phyloP scores from a whole-genome alignment of 2,329 filamentous ascomycete species.

The Exophiala xenobiotica region DNA sequence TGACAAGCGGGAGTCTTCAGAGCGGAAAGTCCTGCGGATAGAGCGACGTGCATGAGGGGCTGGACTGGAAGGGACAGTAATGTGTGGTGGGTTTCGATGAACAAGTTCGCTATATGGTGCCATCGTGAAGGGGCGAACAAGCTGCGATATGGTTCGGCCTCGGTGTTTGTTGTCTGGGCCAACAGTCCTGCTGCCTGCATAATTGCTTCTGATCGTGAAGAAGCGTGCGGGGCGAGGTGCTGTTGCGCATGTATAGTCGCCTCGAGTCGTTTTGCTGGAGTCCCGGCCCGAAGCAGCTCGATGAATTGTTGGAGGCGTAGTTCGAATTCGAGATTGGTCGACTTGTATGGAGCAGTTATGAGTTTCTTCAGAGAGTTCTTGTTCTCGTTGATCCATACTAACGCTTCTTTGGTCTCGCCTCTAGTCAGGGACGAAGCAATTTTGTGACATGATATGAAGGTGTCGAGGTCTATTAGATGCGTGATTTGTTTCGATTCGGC shows the following conservation, averaged over 20 bases:
- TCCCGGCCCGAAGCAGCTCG: constrained; percentile 73
- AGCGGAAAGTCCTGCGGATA: constrained; percentile 86
- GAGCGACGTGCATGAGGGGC: constrained; percentile 84
- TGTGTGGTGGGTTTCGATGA: constrained; percentile 80
- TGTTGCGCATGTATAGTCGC: constrained; percentile 81
- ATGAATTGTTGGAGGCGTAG: constrained; percentile 93
- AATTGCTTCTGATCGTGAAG: constrained; percentile 68
- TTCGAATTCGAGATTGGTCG: constrained; percentile 78
- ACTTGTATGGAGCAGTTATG: constrained; percentile 36
- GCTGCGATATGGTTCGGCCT: constrained; percentile 60
- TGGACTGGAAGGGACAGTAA: constrained; percentile 78
- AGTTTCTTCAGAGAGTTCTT: constrained; percentile 88
- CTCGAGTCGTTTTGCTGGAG: constrained; percentile 66
- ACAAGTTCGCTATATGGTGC: constrained; percentile 72
- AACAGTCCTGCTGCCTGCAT: constrained; percentile 75
- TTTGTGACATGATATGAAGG: constrained; percentile 77
- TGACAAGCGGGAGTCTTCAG: constrained; percentile 96
- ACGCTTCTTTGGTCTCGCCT: constrained; percentile 71
- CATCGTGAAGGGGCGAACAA: constrained; percentile 75
- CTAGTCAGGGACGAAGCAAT: constrained; percentile 71
- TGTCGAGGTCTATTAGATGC: constrained; percentile 82
- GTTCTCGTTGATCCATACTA: constrained; percentile 91
- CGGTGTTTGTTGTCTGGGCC: constrained; percentile 66
- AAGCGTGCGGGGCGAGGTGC: constrained; percentile 69
- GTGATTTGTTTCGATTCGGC: constrained; percentile 73